A percentile compares a stretch with the other conserved stretches of the same genome.
phyloP scores from a whole-genome alignment of 257 asterid genomes.

The Agastache rugosa region DNA sequence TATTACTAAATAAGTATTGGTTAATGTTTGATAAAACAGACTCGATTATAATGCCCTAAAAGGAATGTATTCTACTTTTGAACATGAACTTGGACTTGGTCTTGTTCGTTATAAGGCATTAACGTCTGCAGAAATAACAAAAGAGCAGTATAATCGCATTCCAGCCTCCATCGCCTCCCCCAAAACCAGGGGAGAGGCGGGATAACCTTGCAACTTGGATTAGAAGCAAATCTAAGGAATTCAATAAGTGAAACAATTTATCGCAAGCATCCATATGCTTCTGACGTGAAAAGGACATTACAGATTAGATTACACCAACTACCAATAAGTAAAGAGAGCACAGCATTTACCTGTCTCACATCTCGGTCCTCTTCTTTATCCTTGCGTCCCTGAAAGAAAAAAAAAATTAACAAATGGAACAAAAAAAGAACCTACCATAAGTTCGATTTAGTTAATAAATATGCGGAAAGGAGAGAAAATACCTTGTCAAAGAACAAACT shows the following conservation, averaged over 20 bases:
- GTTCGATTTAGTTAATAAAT: neutral
- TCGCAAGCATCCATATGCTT: neutral
- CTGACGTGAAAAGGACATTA: neutral
- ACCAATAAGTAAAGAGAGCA: neutral
- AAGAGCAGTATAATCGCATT: too few relatives aligned
- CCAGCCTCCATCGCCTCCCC: too few relatives aligned
- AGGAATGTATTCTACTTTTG: neutral
- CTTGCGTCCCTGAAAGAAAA: conserved; percentile 53
- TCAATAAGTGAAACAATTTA: neutral
- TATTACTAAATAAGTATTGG: neutral
- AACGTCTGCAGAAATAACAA: too few relatives aligned
- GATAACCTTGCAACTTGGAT: neutral
- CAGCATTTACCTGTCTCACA: conserved; percentile 73
- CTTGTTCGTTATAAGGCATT: neutral
- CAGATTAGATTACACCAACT: neutral
- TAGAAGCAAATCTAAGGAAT: neutral
- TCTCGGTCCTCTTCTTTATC: conserved; percentile 64
- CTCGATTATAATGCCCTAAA: neutral
- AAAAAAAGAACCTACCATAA: neutral
- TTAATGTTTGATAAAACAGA: neutral
- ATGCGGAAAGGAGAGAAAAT: conserved; percentile 24
- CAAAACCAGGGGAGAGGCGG: neutral
- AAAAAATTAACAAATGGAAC: conserved; percentile 12
- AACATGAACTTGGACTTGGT: neutral
- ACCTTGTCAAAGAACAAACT: conserved; percentile 64